phyloP scores from a whole-genome alignment of 495 filamentous ascomycete genomes.

The Apodospora peruviana region DNA sequence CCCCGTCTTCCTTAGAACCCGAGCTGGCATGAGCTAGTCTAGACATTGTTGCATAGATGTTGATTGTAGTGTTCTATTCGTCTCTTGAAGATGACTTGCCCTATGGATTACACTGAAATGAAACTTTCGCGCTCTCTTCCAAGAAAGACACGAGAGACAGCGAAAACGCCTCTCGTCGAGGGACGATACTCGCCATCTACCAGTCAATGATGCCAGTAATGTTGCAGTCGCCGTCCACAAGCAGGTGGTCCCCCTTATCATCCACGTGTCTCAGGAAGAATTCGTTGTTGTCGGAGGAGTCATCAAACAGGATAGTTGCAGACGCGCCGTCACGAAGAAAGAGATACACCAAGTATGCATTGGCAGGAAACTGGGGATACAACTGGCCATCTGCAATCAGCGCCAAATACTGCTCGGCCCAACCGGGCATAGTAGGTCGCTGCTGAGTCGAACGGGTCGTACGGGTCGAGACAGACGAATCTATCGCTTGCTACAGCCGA shows the following conservation, averaged over 20 bases:
- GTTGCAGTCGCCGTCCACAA: slow-evolving; percentile 1
- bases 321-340: slow-evolving; percentile 4
- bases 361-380: slow-evolving; percentile 1
- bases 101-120: too few relatives aligned
- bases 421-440: slow-evolving; percentile 3
- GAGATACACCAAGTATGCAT: slow-evolving; percentile 3
- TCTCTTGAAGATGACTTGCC: too few relatives aligned
- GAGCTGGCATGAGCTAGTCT: too few relatives aligned
- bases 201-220: slow-evolving; percentile 6
- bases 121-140: too few relatives aligned
- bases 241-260: slow-evolving; percentile 3
- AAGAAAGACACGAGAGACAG: background rate
- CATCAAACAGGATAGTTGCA: background rate
- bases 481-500: slow-evolving; percentile 3
- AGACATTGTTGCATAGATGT: too few relatives aligned
- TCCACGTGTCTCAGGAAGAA: slow-evolving; percentile 4
- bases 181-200: slow-evolving; percentile 6
- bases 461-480: background rate
- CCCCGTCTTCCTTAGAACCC: too few relatives aligned
- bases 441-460: background rate
- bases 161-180: slow-evolving; percentile 2
- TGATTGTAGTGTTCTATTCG: too few relatives aligned
- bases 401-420: slow-evolving; percentile 4
- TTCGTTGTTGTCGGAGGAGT: background rate
- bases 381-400: slow-evolving; percentile 4